Percentiles rank a stretch among this genome's conserved stretches.
Conservation (phyloP, 768 basidiomycete species). For the Obba rivulosa region DNA sequence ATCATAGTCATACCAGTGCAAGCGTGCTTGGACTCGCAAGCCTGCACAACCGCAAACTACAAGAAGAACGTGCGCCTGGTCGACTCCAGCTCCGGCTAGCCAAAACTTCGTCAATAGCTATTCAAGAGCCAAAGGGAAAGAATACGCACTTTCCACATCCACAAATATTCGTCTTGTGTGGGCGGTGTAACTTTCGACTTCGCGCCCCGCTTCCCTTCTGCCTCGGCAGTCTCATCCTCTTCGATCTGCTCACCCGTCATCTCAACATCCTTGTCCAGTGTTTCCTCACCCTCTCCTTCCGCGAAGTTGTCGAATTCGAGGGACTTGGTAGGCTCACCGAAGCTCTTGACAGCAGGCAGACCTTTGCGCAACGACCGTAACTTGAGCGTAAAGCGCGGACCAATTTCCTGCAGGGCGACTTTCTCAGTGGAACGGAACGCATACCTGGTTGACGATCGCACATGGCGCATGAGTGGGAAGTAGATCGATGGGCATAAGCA, state of each 20-base stretch:
- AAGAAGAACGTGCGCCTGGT: constrained; percentile 89
- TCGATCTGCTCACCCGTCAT: constrained; percentile 22
- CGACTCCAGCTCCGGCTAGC: constrained; percentile 89
- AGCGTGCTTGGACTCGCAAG: no score
- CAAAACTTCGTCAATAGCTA: constrained; percentile 7
- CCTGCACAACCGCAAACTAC: constrained; percentile 27
- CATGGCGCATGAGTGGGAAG: constrained; percentile 6
- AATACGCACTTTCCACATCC: constrained; percentile 82
- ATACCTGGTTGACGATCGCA: constrained; percentile 46
- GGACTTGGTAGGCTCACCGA: constrained; percentile 56
- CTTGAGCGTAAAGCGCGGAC: constrained; percentile 95
- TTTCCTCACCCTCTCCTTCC: constrained; percentile 21
- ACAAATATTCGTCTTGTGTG: constrained; percentile 73
- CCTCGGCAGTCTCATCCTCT: constrained; percentile 14
- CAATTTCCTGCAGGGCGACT: constrained; percentile 94
- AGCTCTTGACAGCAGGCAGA: constrained; percentile 71
- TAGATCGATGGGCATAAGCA: neutral
- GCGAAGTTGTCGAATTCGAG: constrained; percentile 45
- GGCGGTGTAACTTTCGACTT: constrained; percentile 42
- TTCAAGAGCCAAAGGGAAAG: neutral
- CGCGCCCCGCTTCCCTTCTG: constrained; percentile 4
- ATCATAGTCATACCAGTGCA: no score
- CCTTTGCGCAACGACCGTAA: constrained; percentile 86
- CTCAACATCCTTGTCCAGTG: constrained; percentile 28
- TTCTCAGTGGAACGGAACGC: constrained; percentile 90